Evolutionary conservation across 176 grass and related monocot genomes (phyloP).

Genomic region (Hsuehochloa calcarea): DNA sequence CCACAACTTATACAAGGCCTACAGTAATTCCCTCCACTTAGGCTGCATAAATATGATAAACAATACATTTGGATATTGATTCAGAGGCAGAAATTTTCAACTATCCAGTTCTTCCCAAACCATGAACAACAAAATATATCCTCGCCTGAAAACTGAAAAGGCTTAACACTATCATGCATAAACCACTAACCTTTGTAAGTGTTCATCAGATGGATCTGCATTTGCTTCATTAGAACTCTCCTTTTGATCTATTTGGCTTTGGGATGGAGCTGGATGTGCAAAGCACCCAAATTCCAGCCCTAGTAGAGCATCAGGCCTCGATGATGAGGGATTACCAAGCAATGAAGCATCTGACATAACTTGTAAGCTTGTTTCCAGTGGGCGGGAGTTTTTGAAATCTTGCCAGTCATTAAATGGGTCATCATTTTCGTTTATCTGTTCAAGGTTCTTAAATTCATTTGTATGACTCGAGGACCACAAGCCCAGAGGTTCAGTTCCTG

Average conservation of each 20-base stretch:
- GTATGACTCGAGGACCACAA: constrained; percentile 30
- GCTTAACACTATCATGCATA: constrained; percentile 1
- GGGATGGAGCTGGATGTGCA: constrained; percentile 10
- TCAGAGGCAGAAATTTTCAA: neutral
- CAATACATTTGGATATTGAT: neutral
- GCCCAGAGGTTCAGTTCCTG: constrained; percentile 34
- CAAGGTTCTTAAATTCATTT: constrained; percentile 36
- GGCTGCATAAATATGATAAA: neutral
- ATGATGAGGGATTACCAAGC: constrained; percentile 24
- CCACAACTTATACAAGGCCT: neutral
- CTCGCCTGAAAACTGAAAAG: neutral
- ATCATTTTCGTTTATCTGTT: constrained; percentile 38
- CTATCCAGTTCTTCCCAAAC: neutral
- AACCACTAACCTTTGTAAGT: constrained; percentile 44
- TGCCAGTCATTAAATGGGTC: constrained; percentile 65
- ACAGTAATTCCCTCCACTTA: neutral
- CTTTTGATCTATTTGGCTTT: constrained; percentile 29
- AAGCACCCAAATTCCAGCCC: constrained; percentile 23
- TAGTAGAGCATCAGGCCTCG: constrained; percentile 13
- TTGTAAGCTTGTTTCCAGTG: constrained; percentile 33
- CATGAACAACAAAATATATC: constrained; percentile 17
- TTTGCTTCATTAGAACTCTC: constrained; percentile 36
- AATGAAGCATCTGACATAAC: constrained; percentile 28
- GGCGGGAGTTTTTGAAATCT: constrained; percentile 44
- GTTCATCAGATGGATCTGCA: constrained; percentile 20